These are phyloP conservation scores for Lentithecium fluviatile DNA, from an alignment of 495 filamentous ascomycete genomes.

Conservation along the genomic window DNA sequence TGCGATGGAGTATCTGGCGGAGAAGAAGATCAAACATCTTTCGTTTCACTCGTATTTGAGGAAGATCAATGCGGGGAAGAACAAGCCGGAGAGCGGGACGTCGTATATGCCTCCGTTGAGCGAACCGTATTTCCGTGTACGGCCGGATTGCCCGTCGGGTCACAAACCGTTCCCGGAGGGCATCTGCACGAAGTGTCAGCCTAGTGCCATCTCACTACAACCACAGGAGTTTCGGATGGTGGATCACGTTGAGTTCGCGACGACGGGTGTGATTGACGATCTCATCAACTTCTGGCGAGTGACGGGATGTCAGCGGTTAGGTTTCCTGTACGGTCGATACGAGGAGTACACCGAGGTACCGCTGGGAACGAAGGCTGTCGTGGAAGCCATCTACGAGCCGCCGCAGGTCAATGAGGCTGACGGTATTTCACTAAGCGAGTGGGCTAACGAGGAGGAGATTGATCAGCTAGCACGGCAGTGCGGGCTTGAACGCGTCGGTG, in stretches of 20 bases:
- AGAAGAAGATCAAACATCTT: conserved; percentile 97
- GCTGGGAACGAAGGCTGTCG: conserved; percentile 90
- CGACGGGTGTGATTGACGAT: conserved; percentile 75
- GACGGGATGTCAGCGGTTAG: conserved; percentile 76
- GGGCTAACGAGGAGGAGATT: conserved; percentile 82
- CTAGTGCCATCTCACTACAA: conserved; percentile 92
- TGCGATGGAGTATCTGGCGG: conserved; percentile 76
- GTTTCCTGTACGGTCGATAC: conserved; percentile 88
- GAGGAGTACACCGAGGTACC: conserved; percentile 91
- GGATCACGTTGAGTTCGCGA: conserved; percentile 95
- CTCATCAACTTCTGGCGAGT: conserved; percentile 89
- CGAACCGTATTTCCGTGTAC: conserved; percentile 91
- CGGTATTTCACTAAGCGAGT: conserved; percentile 81
- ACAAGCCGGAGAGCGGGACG: conserved; percentile 84
- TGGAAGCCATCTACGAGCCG: conserved; percentile 96
- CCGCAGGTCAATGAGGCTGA: conserved; percentile 91
- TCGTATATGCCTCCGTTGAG: conserved; percentile 95
- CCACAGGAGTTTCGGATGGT: conserved; percentile 96
- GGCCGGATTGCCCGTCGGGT: conserved; percentile 83
- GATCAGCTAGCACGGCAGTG: conserved; percentile 80
- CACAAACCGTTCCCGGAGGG: conserved; percentile 93
- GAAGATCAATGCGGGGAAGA: conserved; percentile 93
- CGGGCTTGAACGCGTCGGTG: conserved; percentile 84
- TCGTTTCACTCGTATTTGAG: conserved; percentile 94
- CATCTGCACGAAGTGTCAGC: conserved; percentile 99